Evolutionary conservation across 2,329 filamentous ascomycete genomes (phyloP).

Genomic region (Coleophoma crateriformis): DNA sequence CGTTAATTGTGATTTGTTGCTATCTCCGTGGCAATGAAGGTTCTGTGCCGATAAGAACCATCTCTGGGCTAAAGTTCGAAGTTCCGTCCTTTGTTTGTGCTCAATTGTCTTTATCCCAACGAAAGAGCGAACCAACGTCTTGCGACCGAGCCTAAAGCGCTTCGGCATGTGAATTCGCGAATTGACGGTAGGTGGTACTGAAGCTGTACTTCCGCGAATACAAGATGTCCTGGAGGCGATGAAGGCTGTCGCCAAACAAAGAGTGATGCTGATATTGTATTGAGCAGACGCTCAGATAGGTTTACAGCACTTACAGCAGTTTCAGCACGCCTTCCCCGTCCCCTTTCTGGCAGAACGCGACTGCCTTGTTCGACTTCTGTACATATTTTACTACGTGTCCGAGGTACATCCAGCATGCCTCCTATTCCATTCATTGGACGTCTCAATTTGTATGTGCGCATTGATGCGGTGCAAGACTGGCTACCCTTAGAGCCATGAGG

Average conservation of each 20-base stretch:
- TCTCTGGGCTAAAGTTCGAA: not conserved
- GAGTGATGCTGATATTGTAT: not conserved
- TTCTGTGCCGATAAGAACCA: not conserved
- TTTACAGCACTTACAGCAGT: no score
- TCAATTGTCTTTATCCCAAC: not conserved
- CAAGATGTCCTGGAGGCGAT: not conserved
- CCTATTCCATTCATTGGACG: conserved; percentile 35
- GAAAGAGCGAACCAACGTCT: not conserved
- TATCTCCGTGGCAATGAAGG: no score
- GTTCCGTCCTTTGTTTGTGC: not conserved
- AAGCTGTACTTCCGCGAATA: not conserved
- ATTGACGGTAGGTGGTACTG: not conserved
- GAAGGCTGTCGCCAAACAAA: not conserved
- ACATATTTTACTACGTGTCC: not conserved
- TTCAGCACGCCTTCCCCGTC: no score
- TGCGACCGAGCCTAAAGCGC: not conserved
- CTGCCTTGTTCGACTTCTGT: not conserved
- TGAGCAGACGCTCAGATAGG: no score
- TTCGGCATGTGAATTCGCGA: conserved; percentile 1
- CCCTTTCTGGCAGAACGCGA: not conserved
- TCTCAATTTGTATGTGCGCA: conserved; percentile 28
- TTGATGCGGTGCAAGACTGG: not conserved
- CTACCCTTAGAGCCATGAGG: not conserved
- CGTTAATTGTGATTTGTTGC: no score
- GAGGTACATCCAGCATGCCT: conserved; percentile 21